phyloP scores from a whole-genome alignment of 202 grass and related monocot genomes.

The Schoenoplectus triqueter region DNA sequence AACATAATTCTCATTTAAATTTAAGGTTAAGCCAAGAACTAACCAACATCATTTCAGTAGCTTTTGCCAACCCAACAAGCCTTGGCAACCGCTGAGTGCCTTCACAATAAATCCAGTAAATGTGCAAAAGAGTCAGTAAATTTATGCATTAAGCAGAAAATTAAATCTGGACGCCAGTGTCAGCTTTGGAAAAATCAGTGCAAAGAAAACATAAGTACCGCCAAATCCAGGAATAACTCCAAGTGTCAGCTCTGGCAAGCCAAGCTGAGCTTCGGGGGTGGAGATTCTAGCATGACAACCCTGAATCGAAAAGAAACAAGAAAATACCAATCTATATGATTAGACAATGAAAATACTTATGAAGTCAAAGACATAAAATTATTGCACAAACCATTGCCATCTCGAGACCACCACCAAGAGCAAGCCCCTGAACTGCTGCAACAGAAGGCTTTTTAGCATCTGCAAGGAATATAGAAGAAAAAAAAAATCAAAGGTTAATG shows the following conservation, averaged over 20 bases:
- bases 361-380: constrained; percentile 25
- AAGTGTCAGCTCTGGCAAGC: constrained; percentile 91
- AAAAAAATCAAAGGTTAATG: background rate
- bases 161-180: background rate
- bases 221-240: constrained; percentile 97
- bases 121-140: constrained; percentile 39
- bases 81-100: constrained; percentile 94
- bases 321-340: constrained; percentile 35
- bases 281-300: constrained; percentile 93
- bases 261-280: constrained; percentile 92
- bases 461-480: constrained; percentile 39
- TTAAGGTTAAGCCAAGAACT: constrained; percentile 46
- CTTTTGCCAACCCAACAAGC: constrained; percentile 96
- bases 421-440: constrained; percentile 91
- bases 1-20: constrained; percentile 18
- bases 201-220: constrained; percentile 51
- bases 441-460: constrained; percentile 90
- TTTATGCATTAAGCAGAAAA: constrained; percentile 26
- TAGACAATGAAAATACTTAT: constrained; percentile 27
- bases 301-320: constrained; percentile 45
- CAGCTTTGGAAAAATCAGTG: background rate
- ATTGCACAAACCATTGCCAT: constrained; percentile 69
- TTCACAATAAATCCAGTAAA: constrained; percentile 38
- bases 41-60: constrained; percentile 97
- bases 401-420: constrained; percentile 97